Conservation (phyloP, 2,329 filamentous ascomycete species). For the Keithomyces neogunnii region DNA sequence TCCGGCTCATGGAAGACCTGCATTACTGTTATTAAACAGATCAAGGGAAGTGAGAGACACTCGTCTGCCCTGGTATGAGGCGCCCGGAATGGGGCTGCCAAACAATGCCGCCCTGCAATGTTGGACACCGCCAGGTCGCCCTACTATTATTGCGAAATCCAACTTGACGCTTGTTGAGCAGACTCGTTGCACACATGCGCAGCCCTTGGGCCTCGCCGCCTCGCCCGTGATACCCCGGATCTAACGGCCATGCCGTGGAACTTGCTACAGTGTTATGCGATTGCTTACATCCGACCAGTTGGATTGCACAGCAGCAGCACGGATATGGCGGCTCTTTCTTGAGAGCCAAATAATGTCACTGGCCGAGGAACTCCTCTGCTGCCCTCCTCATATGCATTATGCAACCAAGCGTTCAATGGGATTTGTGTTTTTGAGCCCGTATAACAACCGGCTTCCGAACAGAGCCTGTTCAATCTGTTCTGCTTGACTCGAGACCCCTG, state of each 20-base stretch:
- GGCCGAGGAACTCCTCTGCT: neutral
- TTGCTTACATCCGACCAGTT: neutral
- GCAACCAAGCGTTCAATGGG: no score
- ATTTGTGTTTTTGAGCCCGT: no score
- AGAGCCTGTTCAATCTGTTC: no score
- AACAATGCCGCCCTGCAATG: no score
- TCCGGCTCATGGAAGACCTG: neutral
- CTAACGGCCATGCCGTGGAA: slow-evolving; percentile 1
- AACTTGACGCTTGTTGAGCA: neutral
- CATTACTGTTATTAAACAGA: neutral
- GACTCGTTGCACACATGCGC: no score
- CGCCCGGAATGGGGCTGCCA: no score
- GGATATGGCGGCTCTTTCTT: neutral
- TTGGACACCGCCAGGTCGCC: no score
- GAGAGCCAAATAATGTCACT: neutral
- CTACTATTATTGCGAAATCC: neutral
- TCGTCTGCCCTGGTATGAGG: neutral
- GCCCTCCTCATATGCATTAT: neutral
- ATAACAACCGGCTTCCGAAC: no score
- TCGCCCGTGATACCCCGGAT: neutral
- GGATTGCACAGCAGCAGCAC: neutral
- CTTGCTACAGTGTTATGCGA: neutral
- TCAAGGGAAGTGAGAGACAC: neutral
- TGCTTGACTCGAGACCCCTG: no score
- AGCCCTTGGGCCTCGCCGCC: neutral